Base-by-base conservation (phyloP, 2,329 filamentous ascomycete species). In the Stemphylium beticola region DNA sequence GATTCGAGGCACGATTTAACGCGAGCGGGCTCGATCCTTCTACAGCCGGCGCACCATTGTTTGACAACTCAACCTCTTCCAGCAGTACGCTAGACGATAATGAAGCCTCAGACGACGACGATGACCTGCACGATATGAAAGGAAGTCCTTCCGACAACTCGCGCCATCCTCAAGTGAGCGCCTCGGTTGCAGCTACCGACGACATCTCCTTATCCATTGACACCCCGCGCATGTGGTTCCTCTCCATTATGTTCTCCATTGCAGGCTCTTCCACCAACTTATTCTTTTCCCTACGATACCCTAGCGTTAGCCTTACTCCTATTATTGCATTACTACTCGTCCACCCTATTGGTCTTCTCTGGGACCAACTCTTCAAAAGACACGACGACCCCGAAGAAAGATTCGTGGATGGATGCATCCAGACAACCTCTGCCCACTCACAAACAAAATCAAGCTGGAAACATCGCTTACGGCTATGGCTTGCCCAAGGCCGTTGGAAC, bases 221-320 rank as follows among this genome's bases (percentile, higher is more conserved):
- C 74, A 93, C 91, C 4, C 91, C 91, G 33, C 90, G 91, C 49
- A 95, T 95, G 91, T 95, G 91, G 91, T 82, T 82, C 29, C 75
- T 95, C 15, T 92, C 90, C n/a, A 82, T 91, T 32, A 71, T 95
- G 9, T 95, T 95, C 74, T 88, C 91, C 8, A 82, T 95, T 33
- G 83, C 92, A 34, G 91, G 91, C 57, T 93, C 91, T 41, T 90
- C 89, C 2, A 92, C 90, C 18, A 95, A 95, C 74, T 79, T 96
- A 36, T 95, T 96, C 78, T 96, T 96, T 79, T 93, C 91, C 32
- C 80, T 96, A 72, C 85, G 92, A 83, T 96, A 95, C 81, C 92
- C 92, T 24, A 95, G 91, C 74, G 91, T 96, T 73, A 89, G 90
- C 57, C 93, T 96, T 69, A 93, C 91, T 18, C 91, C 91, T 34